A percentile compares a stretch with the other conserved stretches of the same genome.
Conservation (phyloP, 179 eudicot genomes). For the Patellifolia procumbens region DNA sequence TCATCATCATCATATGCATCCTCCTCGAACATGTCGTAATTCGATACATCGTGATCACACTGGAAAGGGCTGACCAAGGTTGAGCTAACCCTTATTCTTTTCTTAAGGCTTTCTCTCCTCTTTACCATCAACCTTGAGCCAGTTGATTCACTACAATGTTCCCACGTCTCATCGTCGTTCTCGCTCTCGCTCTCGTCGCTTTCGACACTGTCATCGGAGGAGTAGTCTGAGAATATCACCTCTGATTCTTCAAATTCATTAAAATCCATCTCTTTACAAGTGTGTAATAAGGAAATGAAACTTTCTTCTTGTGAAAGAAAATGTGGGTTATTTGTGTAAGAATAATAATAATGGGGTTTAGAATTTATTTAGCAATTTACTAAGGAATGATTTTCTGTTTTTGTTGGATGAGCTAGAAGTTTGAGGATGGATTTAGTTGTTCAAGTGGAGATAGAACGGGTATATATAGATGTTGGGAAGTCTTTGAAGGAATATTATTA, state of each 20-base stretch:
- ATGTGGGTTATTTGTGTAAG: too few relatives aligned
- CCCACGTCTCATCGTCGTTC: not conserved
- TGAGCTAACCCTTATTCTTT: too few relatives aligned
- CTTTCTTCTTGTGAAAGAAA: not conserved
- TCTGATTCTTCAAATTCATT: slow-evolving; percentile 35
- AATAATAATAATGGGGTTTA: not conserved
- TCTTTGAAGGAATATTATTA: not conserved
- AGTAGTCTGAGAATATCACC: slow-evolving; percentile 30
- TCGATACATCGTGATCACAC: slow-evolving; percentile 9
- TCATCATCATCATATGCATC: slow-evolving; percentile 7
- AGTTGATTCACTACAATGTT: not conserved
- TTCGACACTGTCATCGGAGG: slow-evolving; percentile 26
- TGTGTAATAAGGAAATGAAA: not conserved
- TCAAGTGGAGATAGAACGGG: not conserved
- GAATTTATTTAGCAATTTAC: not conserved
- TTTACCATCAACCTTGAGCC: slow-evolving; percentile 6
- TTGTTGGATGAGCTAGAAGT: not conserved
- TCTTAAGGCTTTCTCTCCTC: not conserved
- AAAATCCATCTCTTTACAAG: slow-evolving; percentile 26
- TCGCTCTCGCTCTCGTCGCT: not conserved
- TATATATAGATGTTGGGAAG: not conserved
- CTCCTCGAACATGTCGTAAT: slow-evolving; percentile 7
- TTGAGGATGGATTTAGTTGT: not conserved
- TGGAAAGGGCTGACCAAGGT: not conserved
- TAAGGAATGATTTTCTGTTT: too few relatives aligned